These are phyloP conservation scores for Globisporangium canariense DNA, from an alignment of 352 stramenopile genomes.

Conservation along the genomic window DNA sequence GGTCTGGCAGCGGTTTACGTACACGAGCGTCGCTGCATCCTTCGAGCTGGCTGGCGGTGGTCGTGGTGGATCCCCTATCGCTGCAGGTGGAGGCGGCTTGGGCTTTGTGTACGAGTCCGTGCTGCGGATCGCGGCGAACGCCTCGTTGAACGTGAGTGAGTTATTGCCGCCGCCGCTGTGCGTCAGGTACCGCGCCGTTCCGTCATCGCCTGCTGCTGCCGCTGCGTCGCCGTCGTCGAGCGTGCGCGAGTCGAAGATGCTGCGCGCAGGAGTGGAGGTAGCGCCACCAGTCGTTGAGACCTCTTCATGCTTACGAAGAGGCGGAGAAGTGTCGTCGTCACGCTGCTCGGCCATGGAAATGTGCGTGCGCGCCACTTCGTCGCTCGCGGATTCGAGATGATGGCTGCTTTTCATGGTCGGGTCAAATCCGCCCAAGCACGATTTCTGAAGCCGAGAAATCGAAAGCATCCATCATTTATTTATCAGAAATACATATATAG, in stretches of 20 bases:
- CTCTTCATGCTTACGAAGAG: neutral
- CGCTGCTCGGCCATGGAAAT: neutral
- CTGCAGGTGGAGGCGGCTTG: constrained; percentile 6
- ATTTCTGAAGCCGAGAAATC: neutral
- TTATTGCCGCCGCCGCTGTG: constrained; percentile 15
- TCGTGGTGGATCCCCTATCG: constrained; percentile 10
- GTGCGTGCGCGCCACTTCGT: neutral
- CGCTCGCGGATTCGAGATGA: neutral
- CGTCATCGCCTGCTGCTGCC: constrained; percentile 4
- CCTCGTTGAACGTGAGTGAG: constrained; percentile 45
- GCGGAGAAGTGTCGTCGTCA: neutral
- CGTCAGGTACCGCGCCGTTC: constrained; percentile 36
- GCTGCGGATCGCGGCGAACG: constrained; percentile 54
- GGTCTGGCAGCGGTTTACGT: constrained; percentile 84
- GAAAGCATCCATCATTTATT: neutral
- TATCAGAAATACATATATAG: neutral
- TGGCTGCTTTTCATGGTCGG: constrained; percentile 1
- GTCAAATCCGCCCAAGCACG: neutral
- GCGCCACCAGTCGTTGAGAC: neutral
- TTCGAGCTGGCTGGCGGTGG: constrained; percentile 14
- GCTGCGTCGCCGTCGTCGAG: neutral
- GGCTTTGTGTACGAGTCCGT: constrained; percentile 52
- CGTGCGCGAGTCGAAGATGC: too few relatives aligned
- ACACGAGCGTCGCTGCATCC: constrained; percentile 57
- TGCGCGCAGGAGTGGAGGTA: neutral